A percentile compares a stretch with the other conserved stretches of the same genome.
Conservation (phyloP, 2,329 filamentous ascomycete species). For the Davidsoniella neocaledoniae region DNA sequence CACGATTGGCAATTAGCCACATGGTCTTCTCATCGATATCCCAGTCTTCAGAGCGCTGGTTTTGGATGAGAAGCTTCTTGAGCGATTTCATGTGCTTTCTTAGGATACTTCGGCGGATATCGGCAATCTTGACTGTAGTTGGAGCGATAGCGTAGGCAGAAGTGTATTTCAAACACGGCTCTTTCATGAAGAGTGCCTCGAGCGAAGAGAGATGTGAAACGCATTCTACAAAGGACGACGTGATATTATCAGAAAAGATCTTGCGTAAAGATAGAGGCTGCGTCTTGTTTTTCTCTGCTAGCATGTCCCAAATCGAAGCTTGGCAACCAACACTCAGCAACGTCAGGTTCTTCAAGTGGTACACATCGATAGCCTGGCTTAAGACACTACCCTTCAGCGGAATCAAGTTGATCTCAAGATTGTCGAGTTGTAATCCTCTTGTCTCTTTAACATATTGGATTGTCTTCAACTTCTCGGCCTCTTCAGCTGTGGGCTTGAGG, state of each 20-base stretch:
- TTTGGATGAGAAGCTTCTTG: slow-evolving; percentile 42
- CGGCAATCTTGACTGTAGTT: slow-evolving; percentile 33
- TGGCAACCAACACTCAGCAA: slow-evolving; percentile 49
- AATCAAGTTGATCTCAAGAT: slow-evolving; percentile 39
- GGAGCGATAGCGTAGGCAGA: slow-evolving; percentile 35
- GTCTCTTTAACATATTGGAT: slow-evolving; percentile 39
- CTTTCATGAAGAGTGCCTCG: slow-evolving; percentile 42
- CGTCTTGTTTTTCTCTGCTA: slow-evolving; percentile 36
- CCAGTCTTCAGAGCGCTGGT: slow-evolving; percentile 35
- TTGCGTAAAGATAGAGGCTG: slow-evolving; percentile 35
- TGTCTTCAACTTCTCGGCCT: slow-evolving; percentile 16
- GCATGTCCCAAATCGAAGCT: slow-evolving; percentile 38
- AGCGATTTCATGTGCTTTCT: slow-evolving; percentile 39
- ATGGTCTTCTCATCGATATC: slow-evolving; percentile 39
- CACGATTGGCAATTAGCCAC: slow-evolving; percentile 34
- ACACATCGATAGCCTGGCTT: slow-evolving; percentile 16
- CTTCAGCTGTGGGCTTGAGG: too few species aligned
- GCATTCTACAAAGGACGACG: slow-evolving; percentile 34
- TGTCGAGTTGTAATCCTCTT: slow-evolving; percentile 38
- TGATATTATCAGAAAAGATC: slow-evolving; percentile 48
- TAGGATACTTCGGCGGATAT: slow-evolving; percentile 40
- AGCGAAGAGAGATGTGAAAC: slow-evolving; percentile 35
- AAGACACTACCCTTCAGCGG: slow-evolving; percentile 43
- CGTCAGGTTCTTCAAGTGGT: slow-evolving; percentile 35
- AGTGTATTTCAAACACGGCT: slow-evolving; percentile 28